Conservation (phyloP, 805 yeast species). For the Helenozyma rhizophorensis region DNA sequence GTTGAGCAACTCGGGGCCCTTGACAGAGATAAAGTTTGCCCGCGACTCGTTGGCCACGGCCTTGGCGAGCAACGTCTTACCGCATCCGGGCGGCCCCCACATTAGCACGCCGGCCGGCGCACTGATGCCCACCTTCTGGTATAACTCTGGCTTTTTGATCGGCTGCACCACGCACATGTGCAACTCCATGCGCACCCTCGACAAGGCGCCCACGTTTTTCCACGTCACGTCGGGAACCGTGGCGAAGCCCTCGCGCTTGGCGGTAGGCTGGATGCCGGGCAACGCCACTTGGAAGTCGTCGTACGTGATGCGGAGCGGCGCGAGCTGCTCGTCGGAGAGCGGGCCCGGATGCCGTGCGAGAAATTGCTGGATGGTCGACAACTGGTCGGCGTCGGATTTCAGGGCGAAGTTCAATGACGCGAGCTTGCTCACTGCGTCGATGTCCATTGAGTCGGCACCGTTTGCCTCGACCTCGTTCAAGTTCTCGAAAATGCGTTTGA, state of each 20-base stretch:
- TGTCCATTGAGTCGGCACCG: slow-evolving; percentile 28
- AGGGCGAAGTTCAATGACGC: slow-evolving; percentile 20
- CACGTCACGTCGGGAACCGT: slow-evolving; percentile 97
- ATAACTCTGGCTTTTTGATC: slow-evolving; percentile 85
- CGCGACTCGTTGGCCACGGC: slow-evolving; percentile 97
- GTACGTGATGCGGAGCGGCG: slow-evolving; percentile 67
- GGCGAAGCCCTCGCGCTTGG: slow-evolving; percentile 97
- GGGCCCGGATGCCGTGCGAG: slow-evolving; percentile 74
- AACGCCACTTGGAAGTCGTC: slow-evolving; percentile 81
- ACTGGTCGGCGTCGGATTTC: slow-evolving; percentile 31
- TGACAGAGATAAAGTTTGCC: slow-evolving; percentile 91
- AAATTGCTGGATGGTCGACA: slow-evolving; percentile 70
- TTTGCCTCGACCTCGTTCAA: slow-evolving; percentile 37
- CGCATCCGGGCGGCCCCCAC: slow-evolving; percentile 99
- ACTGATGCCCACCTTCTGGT: slow-evolving; percentile 84
- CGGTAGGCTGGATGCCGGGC: slow-evolving; percentile 94
- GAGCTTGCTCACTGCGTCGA: slow-evolving; percentile 17
- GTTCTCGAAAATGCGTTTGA: slow-evolving; percentile 79
- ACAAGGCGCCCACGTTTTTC: slow-evolving; percentile 90
- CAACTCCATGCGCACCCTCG: slow-evolving; percentile 75
- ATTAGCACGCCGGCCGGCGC: slow-evolving; percentile 96
- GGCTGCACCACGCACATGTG: slow-evolving; percentile 99
- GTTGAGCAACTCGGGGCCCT: slow-evolving; percentile 92
- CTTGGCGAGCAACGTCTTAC: slow-evolving; percentile 91
- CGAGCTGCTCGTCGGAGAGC: slow-evolving; percentile 68